Evolutionary conservation across 345 rosid genomes (phyloP).

Genomic region (Lenwebbia sp.): DNA sequence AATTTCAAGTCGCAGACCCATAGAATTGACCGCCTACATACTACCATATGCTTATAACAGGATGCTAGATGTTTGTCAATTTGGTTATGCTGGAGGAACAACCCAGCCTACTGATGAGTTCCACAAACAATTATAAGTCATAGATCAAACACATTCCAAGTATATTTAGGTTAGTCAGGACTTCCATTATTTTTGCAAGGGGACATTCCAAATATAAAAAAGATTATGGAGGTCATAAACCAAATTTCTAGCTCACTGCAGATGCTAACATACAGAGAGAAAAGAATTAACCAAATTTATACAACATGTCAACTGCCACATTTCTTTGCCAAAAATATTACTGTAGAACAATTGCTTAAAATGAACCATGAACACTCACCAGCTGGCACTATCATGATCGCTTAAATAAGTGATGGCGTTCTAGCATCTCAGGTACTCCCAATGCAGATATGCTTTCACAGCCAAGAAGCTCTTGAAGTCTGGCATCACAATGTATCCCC

Average conservation of each 20-base stretch:
- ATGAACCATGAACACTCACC: not conserved
- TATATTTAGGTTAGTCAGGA: not conserved
- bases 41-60: not conserved
- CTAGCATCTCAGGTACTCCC: constrained; percentile 62
- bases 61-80: not conserved
- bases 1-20: not conserved
- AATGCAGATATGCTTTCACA: constrained; percentile 82
- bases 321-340: not conserved
- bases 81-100: not conserved
- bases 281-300: not conserved
- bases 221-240: not conserved
- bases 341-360: not conserved
- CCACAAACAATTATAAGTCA: not conserved
- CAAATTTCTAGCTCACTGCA: not conserved
- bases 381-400: constrained; percentile 29
- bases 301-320: not conserved
- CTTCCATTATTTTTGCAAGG: not conserved
- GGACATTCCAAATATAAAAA: not conserved
- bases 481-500: constrained; percentile 71
- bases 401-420: constrained; percentile 59
- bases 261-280: not conserved
- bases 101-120: not conserved
- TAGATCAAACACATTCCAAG: not conserved
- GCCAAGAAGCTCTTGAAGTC: constrained; percentile 73
- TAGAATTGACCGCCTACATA: not conserved